These are phyloP conservation scores for Verticillium klebahnii DNA, from an alignment of 2,329 filamentous ascomycete genomes.

Conservation along the genomic window DNA sequence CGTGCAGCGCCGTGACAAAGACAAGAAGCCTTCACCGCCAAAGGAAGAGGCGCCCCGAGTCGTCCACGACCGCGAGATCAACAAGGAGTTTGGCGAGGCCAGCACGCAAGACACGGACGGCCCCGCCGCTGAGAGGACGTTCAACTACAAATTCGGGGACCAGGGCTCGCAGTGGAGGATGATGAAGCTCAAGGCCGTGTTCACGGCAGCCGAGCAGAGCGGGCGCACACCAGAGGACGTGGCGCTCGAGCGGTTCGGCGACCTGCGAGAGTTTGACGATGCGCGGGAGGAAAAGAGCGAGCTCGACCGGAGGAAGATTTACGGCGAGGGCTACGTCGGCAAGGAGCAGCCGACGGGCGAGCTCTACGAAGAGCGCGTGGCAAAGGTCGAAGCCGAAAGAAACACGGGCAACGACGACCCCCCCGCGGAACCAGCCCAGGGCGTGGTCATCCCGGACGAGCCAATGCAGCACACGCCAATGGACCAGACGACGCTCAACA, in stretches of 20 bases:
- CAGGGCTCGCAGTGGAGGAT: slow-evolving; percentile 90
- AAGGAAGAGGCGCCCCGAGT: slow-evolving; percentile 48
- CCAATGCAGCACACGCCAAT: slow-evolving; percentile 47
- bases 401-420: slow-evolving; percentile 17
- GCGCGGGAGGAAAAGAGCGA: slow-evolving; percentile 92
- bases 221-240: slow-evolving; percentile 74
- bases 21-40: background rate
- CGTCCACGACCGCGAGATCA: slow-evolving; percentile 78
- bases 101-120: slow-evolving; percentile 13
- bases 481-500: slow-evolving; percentile 79
- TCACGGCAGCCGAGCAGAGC: slow-evolving; percentile 70
- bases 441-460: slow-evolving; percentile 52
- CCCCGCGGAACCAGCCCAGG: slow-evolving; percentile 39
- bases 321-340: slow-evolving; percentile 78
- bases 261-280: slow-evolving; percentile 81
- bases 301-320: slow-evolving; percentile 73
- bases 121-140: slow-evolving; percentile 43
- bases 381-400: slow-evolving; percentile 40
- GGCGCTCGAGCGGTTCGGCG: slow-evolving; percentile 76
- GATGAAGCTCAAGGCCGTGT: slow-evolving; percentile 87
- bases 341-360: slow-evolving; percentile 87
- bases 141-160: slow-evolving; percentile 86
- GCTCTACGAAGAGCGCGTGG: slow-evolving; percentile 72
- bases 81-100: slow-evolving; percentile 56
- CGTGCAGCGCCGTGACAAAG: slow-evolving; percentile 53